Conservation (phyloP, 805 yeast genomes). For the Schwanniomyces sp. region DNA sequence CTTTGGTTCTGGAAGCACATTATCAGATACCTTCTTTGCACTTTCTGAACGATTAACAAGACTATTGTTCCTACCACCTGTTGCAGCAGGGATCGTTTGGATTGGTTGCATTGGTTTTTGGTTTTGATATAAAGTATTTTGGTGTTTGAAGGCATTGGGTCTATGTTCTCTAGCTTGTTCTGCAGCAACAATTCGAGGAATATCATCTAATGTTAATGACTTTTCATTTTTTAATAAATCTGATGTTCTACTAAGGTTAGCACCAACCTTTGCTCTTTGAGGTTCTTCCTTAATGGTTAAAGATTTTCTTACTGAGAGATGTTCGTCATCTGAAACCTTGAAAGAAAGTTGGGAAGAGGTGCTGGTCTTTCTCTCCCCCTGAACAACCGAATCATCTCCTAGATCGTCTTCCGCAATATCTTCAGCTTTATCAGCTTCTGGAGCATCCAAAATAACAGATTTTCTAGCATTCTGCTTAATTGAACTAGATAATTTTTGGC, state of each 20-base stretch:
- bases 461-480: conserved; percentile 62
- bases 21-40: not conserved
- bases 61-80: not conserved
- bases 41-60: not conserved
- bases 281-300: conserved; percentile 39
- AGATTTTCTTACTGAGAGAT: conserved; percentile 20
- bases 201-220: conserved; percentile 89
- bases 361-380: conserved; percentile 15
- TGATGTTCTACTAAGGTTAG: conserved; percentile 59
- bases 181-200: conserved; percentile 94
- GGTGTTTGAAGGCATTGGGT: conserved; percentile 89
- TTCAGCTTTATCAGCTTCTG: conserved; percentile 45
- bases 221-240: conserved; percentile 76
- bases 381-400: conserved; percentile 9
- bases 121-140: conserved; percentile 47
- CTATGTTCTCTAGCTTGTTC: conserved; percentile 93
- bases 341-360: conserved; percentile 28
- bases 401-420: conserved; percentile 20
- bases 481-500: conserved; percentile 52
- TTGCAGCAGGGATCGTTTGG: conserved; percentile 16
- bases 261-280: conserved; percentile 28
- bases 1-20: not conserved
- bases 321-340: conserved; percentile 25
- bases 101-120: conserved; percentile 27
- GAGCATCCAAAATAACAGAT: conserved; percentile 66